Conservation (phyloP, 164 flowering plant genomes). For the Vitis labrusca region DNA sequence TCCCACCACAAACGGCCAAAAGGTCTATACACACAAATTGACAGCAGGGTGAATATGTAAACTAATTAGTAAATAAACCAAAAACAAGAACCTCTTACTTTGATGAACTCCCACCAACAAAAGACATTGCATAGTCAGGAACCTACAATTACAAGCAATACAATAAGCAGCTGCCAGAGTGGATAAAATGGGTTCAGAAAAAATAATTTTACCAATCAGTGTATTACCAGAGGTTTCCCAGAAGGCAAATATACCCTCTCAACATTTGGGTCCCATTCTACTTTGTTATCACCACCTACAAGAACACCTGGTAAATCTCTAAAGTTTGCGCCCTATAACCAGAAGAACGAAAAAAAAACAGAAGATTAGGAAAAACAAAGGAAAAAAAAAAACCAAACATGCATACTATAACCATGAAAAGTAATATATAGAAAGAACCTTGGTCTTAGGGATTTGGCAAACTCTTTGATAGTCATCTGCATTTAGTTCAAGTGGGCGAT, state of each 20-base stretch:
- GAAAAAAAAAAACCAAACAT: not conserved
- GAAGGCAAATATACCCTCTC: slow-evolving; percentile 47
- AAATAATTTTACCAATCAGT: not conserved
- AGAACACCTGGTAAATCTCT: slow-evolving; percentile 74
- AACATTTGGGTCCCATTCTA: slow-evolving; percentile 53
- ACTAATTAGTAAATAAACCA: not conserved
- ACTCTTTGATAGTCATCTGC: slow-evolving; percentile 71
- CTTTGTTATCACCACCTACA: slow-evolving; percentile 50
- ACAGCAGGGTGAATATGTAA: not conserved
- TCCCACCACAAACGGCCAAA: slow-evolving; percentile 90
- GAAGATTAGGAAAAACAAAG: not conserved
- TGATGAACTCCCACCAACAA: slow-evolving; percentile 55
- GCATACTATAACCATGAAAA: not conserved
- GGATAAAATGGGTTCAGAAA: not conserved
- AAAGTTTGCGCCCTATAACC: slow-evolving; percentile 70
- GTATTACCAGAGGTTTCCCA: slow-evolving; percentile 69
- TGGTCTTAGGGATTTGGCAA: slow-evolving; percentile 59
- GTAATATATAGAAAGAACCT: slow-evolving; percentile 37
- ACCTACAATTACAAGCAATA: slow-evolving; percentile 34
- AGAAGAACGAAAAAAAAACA: not conserved
- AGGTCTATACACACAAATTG: slow-evolving; percentile 46
- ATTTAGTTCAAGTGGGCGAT: slow-evolving; percentile 59
- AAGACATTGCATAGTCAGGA: slow-evolving; percentile 83
- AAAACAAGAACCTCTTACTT: slow-evolving; percentile 44
- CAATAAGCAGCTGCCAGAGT: not conserved